Conservation (phyloP, 257 asterid genomes). For the Thymus quinquecostatus region DNA sequence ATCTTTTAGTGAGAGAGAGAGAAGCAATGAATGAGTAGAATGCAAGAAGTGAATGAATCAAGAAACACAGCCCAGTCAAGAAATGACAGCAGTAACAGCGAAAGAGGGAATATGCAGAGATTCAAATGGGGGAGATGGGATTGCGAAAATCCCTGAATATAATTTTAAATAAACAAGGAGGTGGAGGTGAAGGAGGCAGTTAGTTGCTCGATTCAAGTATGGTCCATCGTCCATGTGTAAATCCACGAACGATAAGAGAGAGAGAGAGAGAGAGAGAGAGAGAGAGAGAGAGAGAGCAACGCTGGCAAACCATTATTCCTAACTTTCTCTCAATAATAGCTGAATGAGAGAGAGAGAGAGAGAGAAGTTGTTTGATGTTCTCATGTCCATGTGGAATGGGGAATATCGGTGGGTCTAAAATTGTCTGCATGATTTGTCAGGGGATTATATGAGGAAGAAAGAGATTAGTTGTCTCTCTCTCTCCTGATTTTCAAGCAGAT, state of each 20-base stretch:
- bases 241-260: constrained; percentile 23
- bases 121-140: constrained; percentile 36
- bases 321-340: constrained; percentile 21
- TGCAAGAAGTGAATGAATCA: neutral
- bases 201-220: constrained; percentile 31
- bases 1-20: constrained; percentile 26
- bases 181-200: constrained; percentile 30
- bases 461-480: constrained; percentile 4
- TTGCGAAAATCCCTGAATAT: constrained; percentile 27
- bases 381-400: constrained; percentile 57
- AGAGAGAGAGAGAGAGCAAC: constrained; percentile 16
- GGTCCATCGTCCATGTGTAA: constrained; percentile 47
- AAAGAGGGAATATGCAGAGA: constrained; percentile 35
- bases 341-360: constrained; percentile 28
- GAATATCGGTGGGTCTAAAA: constrained; percentile 55
- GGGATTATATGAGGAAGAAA: constrained; percentile 40
- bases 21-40: neutral
- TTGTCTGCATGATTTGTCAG: constrained; percentile 60
- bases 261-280: constrained; percentile 20
- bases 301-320: constrained; percentile 38
- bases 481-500: neutral
- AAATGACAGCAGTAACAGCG: neutral
- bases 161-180: constrained; percentile 25
- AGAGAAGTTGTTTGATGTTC: neutral
- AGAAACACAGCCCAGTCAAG: neutral